A percentile compares a stretch with the other conserved stretches of the same genome.
Evolutionary conservation across 257 asterid genomes (phyloP).

Genomic region (Leonotis leonurus): DNA sequence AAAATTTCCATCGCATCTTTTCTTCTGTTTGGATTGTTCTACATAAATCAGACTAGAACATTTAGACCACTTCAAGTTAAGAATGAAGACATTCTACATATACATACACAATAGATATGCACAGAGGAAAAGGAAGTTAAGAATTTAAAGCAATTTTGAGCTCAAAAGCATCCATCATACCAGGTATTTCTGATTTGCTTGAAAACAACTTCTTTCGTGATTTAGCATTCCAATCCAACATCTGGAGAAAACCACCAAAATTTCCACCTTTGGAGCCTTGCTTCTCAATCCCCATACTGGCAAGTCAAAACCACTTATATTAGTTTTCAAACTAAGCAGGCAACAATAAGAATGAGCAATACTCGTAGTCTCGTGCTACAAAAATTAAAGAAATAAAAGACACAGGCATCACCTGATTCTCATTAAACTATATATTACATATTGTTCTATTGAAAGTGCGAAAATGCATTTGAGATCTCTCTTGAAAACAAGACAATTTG

Average conservation of each 20-base stretch:
- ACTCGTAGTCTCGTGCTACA: too few relatives aligned
- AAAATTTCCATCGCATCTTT: slow-evolving; percentile 56
- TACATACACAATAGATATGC: background rate
- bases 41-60: slow-evolving; percentile 16
- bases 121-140: background rate
- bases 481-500: too few relatives aligned
- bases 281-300: slow-evolving; percentile 63
- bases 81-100: background rate
- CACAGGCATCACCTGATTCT: too few relatives aligned
- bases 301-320: slow-evolving; percentile 2
- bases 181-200: slow-evolving; percentile 62
- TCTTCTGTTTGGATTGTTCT: slow-evolving; percentile 85
- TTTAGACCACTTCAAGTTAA: background rate
- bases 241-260: slow-evolving; percentile 77
- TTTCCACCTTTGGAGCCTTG: slow-evolving; percentile 60
- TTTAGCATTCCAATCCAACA: slow-evolving; percentile 88
- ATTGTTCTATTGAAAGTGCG: too few relatives aligned
- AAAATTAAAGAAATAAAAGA: too few relatives aligned
- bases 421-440: too few relatives aligned
- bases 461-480: too few relatives aligned
- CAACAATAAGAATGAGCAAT: background rate
- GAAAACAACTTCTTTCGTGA: slow-evolving; percentile 78
- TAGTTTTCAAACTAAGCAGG: slow-evolving; percentile 15
- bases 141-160: background rate
- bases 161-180: slow-evolving; percentile 23